These are phyloP conservation scores for Metschnikowia koreensis DNA, from an alignment of 805 yeast genomes.

Conservation along the genomic window DNA sequence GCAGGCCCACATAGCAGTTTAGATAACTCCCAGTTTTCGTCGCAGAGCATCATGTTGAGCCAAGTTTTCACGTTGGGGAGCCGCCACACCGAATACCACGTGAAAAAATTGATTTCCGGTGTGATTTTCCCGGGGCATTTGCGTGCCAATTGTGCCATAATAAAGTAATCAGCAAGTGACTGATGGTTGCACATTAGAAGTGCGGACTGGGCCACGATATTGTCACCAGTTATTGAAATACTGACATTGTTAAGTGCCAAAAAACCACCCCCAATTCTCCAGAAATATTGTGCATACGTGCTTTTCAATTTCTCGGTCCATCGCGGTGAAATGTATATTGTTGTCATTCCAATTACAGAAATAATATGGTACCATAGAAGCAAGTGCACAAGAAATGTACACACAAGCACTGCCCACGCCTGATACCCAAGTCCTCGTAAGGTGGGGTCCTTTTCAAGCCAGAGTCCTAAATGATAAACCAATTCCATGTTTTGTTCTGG, in stretches of 20 bases:
- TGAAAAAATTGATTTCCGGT: constrained; percentile 58
- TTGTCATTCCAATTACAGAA: constrained; percentile 16
- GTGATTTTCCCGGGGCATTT: constrained; percentile 18
- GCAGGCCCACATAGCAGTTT: constrained; percentile 31
- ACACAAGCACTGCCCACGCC: constrained; percentile 19
- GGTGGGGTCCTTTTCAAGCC: constrained; percentile 18
- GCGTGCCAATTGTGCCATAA: constrained; percentile 46
- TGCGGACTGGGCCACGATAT: constrained; percentile 34
- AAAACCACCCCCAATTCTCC: constrained; percentile 15
- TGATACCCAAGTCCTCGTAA: constrained; percentile 5
- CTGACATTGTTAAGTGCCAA: constrained; percentile 25
- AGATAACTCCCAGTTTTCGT: constrained; percentile 70
- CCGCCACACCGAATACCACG: constrained; percentile 68
- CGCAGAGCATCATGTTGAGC: constrained; percentile 49
- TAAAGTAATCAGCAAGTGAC: constrained; percentile 63
- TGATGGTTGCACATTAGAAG: constrained; percentile 58
- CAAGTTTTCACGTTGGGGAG: constrained; percentile 55
- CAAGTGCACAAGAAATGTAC: constrained; percentile 18
- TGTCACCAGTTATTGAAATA: constrained; percentile 44
- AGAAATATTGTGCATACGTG: constrained; percentile 10
- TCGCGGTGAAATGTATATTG: constrained; percentile 9
- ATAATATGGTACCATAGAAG: constrained; percentile 23
- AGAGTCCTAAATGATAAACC: constrained; percentile 31
- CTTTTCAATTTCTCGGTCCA: constrained; percentile 7
- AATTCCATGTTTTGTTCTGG: constrained; percentile 26